Evolutionary conservation across 768 basidiomycete genomes (phyloP), one percentile per base, ranked within the genome.

Genomic region (Lyophyllum shimeji): DNA sequence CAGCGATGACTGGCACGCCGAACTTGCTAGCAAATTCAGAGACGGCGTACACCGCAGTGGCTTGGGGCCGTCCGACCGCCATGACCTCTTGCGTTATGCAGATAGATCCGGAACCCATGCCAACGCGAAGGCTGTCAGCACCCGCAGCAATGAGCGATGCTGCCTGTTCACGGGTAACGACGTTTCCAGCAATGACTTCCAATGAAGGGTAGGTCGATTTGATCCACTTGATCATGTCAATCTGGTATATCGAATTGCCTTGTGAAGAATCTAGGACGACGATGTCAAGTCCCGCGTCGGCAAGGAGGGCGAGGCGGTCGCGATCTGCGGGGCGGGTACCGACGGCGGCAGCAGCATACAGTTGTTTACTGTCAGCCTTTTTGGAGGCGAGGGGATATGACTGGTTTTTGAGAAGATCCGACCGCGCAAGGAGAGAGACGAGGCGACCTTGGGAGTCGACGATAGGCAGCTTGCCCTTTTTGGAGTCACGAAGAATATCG

Each of bases 21-120:
- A 99, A 98, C 67, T 89, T 86, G 74, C 69, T 81, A 11, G 95
- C 85, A 66, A 99, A 98, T 74, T 99, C 95, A 24, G 95, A 84
- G 12, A 98, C 96, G 42, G 91, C 86, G 67, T 90, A 91, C n/a
- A 98, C 94, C n/a, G 96, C 96, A 0, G 95, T 95, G 1, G 95
- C 97, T 71, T 99, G 97, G 0, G 96, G 97, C 15, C 97, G 85
- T 13, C 97, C 97, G 50, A 98, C 96, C 9, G 97, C 97, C 92
- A 98, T 98, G 65, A 99, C 90, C 68, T 98, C 97, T 73, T 99
- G 97, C 6, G 97, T 99, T 74, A 99, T 99, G 70, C 97, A 99
- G 67, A 99, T 99, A 5, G 93, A 96, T 8, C 97, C 97, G 7
- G 89, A 92, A 34, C 97, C 97, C 97, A 99, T 99, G 40, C 97